Base-by-base conservation (phyloP, 805 yeast species). In the Nadsonia fulvescens region DNA sequence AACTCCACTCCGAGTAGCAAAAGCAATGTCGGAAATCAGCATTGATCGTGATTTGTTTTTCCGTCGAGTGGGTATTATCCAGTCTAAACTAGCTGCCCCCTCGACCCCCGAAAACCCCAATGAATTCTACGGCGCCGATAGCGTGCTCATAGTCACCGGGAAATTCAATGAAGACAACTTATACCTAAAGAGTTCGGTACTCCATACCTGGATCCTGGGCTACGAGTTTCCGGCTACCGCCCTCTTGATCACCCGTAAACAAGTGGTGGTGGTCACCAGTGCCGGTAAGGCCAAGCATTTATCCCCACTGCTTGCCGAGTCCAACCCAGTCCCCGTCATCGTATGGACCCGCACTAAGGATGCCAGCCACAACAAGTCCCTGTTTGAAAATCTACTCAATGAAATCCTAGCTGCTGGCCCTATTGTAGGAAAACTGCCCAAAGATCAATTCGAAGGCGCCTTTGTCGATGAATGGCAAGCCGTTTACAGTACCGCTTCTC, bases 221-320 rank as follows among this genome's bases (percentile, higher is more conserved):
- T 86, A 83, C 47, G 96, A 89, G 47, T 86, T 86, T 44, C 91
- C 93, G n/a, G 89, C 89, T 26, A 82, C 95, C 2, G 70, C 70
- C 15, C 51, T 86, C 28, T 67, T 62, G 26, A 53, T 83, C 31
- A 63, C 76, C 3, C 59, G 62, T 29, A 65, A 63, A 19, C 68
- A 66, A 36, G 55, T 69, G 19, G 49, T 68, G 4, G 55, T 86
- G 29, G 59, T 83, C 31, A 83, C 95, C 0, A 71, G 86, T 15
- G 73, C 70, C 25, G 79, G 79, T 5, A 86, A 86, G 51, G 81
- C 91, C 21, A 78, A 72, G 46, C 74, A 82, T 53, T 54, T 86
- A 37, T 63, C 61, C 22, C 63, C 66, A 5, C 58, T 81, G 40
- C 56, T 61, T 17, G 42, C 58, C 7, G 52, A 61, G 15, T 14